phyloP scores from a whole-genome alignment of 352 stramenopile species.

The Globisporangium middletonii region DNA sequence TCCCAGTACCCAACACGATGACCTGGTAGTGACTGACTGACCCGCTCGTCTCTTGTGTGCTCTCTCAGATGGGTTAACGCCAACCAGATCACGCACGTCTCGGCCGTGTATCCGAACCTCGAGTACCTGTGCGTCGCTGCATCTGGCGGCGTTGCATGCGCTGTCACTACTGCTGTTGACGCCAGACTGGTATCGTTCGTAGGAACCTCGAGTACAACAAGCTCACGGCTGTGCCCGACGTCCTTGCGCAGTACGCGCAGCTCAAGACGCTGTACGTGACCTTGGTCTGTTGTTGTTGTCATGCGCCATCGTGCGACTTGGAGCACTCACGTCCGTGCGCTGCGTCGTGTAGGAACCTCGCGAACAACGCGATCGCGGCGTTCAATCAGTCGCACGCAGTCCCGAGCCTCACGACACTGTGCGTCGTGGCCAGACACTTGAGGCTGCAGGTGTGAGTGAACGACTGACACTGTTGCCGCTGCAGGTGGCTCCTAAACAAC shows the following conservation, averaged over 20 bases:
- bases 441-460: no score
- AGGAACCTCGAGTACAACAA: conserved; percentile 5
- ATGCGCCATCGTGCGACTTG: background rate
- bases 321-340: background rate
- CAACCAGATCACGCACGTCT: conserved; percentile 2
- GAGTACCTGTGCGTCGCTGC: background rate
- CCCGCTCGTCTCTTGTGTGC: no score
- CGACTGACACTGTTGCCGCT: background rate
- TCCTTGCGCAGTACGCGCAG: background rate
- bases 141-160: background rate
- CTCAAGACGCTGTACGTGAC: conserved; percentile 5
- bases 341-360: no score
- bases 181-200: background rate
- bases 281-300: background rate
- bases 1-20: no score
- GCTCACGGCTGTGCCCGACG: background rate
- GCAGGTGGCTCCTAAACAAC: background rate
- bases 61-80: background rate
- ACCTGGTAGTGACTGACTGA: background rate
- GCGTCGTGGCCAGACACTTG: no score
- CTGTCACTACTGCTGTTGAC: background rate
- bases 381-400: no score
- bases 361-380: no score
- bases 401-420: no score
- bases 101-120: conserved; percentile 1